phyloP scores from a whole-genome alignment of 2,329 filamentous ascomycete species.

The Botrytis aclada region DNA sequence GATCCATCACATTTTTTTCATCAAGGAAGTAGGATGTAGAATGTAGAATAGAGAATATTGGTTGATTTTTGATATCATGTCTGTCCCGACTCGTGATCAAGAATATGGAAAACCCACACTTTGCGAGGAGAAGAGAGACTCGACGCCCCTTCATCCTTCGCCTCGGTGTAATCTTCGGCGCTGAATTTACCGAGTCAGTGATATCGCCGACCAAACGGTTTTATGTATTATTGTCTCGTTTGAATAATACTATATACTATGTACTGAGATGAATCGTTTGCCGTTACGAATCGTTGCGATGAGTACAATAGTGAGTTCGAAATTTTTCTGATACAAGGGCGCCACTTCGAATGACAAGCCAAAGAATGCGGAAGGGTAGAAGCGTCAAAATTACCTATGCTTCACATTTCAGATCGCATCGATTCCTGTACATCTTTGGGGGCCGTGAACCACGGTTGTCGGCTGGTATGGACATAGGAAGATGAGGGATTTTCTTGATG shows the following conservation, averaged over 20 bases:
- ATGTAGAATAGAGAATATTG: neutral
- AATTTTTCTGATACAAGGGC: neutral
- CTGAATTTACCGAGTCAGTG: neutral
- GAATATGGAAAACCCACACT: neutral
- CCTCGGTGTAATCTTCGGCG: conserved; percentile 8
- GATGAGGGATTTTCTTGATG: neutral
- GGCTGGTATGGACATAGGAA: neutral
- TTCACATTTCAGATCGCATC: neutral
- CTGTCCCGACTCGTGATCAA: neutral
- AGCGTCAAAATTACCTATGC: neutral
- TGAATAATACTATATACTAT: neutral
- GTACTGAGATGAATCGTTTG: neutral
- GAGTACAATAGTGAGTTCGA: neutral
- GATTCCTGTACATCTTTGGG: neutral
- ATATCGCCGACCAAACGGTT: conserved; percentile 13
- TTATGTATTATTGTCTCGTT: neutral
- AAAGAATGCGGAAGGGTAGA: neutral
- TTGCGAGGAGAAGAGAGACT: neutral
- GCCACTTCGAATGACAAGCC: neutral
- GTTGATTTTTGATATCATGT: neutral
- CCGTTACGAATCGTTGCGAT: neutral
- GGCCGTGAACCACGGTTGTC: neutral
- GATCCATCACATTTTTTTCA: neutral
- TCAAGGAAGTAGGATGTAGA: neutral
- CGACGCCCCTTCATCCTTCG: conserved; percentile 5